These are phyloP conservation scores for sorghum (Sorghum bicolor) DNA, from an alignment of 176 grass and related monocot genomes.

Conservation along the genomic window DNA sequence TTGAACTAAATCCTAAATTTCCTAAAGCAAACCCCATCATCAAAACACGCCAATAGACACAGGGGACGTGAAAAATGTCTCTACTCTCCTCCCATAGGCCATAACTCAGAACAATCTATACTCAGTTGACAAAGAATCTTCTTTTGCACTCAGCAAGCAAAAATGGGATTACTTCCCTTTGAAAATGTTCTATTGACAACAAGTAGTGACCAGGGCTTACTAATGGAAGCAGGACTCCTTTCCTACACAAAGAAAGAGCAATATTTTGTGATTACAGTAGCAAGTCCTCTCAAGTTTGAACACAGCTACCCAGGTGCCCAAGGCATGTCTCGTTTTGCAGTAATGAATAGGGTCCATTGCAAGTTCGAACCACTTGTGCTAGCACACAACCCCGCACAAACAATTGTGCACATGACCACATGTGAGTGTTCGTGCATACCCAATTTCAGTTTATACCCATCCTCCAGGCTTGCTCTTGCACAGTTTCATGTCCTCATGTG, in stretches of 20 bases:
- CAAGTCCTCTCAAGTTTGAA: background rate
- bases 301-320: background rate
- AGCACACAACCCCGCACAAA: background rate
- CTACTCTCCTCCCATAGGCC: background rate
- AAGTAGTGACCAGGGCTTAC: background rate
- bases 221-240: background rate
- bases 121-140: background rate
- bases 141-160: background rate
- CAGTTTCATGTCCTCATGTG: background rate
- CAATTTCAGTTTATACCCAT: background rate
- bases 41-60: background rate
- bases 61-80: background rate
- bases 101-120: background rate
- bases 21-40: background rate
- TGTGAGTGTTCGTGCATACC: background rate
- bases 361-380: background rate
- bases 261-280: background rate
- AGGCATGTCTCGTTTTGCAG: background rate
- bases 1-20: background rate
- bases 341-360: background rate
- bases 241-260: background rate
- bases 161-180: background rate
- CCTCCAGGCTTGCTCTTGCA: background rate
- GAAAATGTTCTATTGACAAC: background rate
- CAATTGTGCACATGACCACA: constrained; percentile 1